phyloP scores from a whole-genome alignment of 768 basidiomycete species.

The Crassisporium funariophilum region DNA sequence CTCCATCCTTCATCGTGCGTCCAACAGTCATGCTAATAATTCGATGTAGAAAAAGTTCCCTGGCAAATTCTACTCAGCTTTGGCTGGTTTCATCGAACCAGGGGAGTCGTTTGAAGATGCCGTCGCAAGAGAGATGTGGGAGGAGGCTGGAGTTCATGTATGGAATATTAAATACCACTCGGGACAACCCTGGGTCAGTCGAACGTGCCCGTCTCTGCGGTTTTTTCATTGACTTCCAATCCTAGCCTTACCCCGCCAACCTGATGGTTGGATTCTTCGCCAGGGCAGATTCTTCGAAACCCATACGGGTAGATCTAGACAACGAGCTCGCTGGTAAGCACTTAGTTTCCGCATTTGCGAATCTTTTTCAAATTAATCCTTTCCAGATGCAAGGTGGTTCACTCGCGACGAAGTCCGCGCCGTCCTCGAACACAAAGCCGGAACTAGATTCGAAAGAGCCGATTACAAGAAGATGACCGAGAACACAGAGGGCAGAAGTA shows the following conservation, averaged over 20 bases:
- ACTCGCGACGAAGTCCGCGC: constrained; percentile 69
- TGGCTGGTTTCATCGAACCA: constrained; percentile 94
- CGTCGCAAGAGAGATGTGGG: constrained; percentile 90
- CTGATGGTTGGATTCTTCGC: constrained; percentile 92
- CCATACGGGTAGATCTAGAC: constrained; percentile 84
- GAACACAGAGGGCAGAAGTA: constrained; percentile 35
- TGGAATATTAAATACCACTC: constrained; percentile 86
- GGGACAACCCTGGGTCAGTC: constrained; percentile 79
- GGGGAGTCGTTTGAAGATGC: constrained; percentile 95
- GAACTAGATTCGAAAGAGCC: constrained; percentile 46
- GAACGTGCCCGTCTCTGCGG: not conserved
- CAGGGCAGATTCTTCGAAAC: constrained; percentile 68
- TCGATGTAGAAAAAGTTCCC: constrained; percentile 62
- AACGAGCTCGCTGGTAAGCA: constrained; percentile 91
- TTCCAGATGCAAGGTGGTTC: constrained; percentile 88
- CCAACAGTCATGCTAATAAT: constrained; percentile 1
- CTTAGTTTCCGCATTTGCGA: not conserved
- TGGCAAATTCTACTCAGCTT: constrained; percentile 77
- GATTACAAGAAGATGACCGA: constrained; percentile 56
- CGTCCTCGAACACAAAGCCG: constrained; percentile 59
- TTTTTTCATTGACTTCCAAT: not conserved
- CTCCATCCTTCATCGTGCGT: not conserved
- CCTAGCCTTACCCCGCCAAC: constrained; percentile 86
- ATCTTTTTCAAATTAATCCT: not conserved
- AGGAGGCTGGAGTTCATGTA: constrained; percentile 91